Conservation (phyloP, 345 rosid species). For the Hirschfeldia incana region DNA sequence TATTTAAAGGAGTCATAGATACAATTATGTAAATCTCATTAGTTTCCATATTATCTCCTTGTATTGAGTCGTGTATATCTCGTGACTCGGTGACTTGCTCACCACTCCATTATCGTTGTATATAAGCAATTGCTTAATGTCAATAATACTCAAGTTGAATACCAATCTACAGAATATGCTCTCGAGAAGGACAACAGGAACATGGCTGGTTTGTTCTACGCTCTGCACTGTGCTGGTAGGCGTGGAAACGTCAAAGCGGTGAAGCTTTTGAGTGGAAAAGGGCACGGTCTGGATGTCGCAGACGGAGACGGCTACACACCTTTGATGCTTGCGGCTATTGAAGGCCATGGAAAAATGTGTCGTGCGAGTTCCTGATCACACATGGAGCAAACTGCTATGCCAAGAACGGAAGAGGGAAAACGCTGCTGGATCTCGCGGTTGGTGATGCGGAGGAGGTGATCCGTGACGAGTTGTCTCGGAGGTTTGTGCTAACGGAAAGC, state of each 20-base stretch:
- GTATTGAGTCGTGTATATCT: no score
- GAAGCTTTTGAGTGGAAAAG: slow-evolving; percentile 58
- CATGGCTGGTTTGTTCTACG: slow-evolving; percentile 72
- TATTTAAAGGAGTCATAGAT: no score
- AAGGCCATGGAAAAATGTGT: slow-evolving; percentile 66
- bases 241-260: slow-evolving; percentile 81
- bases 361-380: slow-evolving; percentile 51
- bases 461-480: slow-evolving; percentile 68
- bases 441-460: slow-evolving; percentile 59
- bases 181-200: slow-evolving; percentile 73
- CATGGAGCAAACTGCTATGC: slow-evolving; percentile 61
- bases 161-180: slow-evolving; percentile 50
- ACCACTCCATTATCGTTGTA: no score
- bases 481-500: slow-evolving; percentile 58
- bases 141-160: no score
- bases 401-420: slow-evolving; percentile 66
- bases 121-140: no score
- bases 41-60: no score
- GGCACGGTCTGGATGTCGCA: slow-evolving; percentile 68
- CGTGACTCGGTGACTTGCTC: no score
- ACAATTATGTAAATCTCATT: no score
- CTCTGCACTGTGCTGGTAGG: slow-evolving; percentile 93
- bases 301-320: slow-evolving; percentile 90
- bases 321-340: slow-evolving; percentile 89
- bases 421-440: slow-evolving; percentile 60